These are phyloP conservation scores for Trametes sanguinea DNA, from an alignment of 768 basidiomycete genomes.

Conservation along the genomic window DNA sequence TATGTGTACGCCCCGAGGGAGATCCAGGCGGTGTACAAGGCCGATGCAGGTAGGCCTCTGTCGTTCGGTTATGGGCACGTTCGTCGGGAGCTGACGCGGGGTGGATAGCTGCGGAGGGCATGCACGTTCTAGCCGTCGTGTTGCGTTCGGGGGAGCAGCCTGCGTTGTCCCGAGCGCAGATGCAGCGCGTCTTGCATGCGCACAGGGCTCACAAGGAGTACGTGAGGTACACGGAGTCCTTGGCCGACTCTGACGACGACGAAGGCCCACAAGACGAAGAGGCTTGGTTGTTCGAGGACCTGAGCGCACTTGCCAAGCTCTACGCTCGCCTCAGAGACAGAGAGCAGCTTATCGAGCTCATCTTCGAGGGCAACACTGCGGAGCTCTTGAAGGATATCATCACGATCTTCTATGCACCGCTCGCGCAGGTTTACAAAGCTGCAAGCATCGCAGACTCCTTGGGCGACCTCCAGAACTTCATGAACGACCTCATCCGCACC, in stretches of 20 bases:
- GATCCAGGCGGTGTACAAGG: slow-evolving; percentile 80
- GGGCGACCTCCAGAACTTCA: slow-evolving; percentile 87
- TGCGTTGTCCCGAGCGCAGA: slow-evolving; percentile 69
- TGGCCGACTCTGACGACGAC: slow-evolving; percentile 88
- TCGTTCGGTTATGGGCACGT: neutral
- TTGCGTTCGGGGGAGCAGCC: slow-evolving; percentile 81
- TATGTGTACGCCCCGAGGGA: slow-evolving; percentile 88
- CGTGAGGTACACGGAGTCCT: slow-evolving; percentile 53
- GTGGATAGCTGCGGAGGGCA: slow-evolving; percentile 59
- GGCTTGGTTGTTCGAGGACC: slow-evolving; percentile 94
- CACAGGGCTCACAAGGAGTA: slow-evolving; percentile 82
- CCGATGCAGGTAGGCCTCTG: slow-evolving; percentile 66
- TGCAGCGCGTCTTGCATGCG: slow-evolving; percentile 77
- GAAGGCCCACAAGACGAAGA: slow-evolving; percentile 93
- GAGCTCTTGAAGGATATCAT: slow-evolving; percentile 97
- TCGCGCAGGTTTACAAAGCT: slow-evolving; percentile 96
- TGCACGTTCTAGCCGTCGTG: slow-evolving; percentile 78
- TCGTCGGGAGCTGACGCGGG: neutral
- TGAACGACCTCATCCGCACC: slow-evolving; percentile 93
- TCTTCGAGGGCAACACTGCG: slow-evolving; percentile 97
- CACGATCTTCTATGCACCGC: slow-evolving; percentile 95
- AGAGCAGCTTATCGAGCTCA: slow-evolving; percentile 87
- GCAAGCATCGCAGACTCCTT: slow-evolving; percentile 96
- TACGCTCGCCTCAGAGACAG: slow-evolving; percentile 82
- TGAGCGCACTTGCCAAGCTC: slow-evolving; percentile 75